Conservation (phyloP, 2,329 filamentous ascomycete genomes). For the Colletotrichum trifolii region DNA sequence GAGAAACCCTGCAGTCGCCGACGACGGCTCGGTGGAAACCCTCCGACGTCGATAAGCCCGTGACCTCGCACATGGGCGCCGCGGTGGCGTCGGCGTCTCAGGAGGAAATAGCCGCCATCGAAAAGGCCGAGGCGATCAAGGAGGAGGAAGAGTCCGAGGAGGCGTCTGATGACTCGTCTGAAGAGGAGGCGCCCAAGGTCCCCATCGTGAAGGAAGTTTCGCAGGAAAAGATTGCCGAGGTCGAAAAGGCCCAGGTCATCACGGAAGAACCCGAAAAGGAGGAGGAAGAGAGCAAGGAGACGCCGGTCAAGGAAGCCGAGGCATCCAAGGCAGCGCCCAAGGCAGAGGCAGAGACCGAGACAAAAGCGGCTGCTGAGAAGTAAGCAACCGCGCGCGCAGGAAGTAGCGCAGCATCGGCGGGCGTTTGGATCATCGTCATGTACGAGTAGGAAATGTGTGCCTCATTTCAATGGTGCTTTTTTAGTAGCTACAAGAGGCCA, state of each 20-base stretch:
- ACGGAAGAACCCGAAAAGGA: constrained; percentile 47
- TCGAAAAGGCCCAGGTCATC: constrained; percentile 42
- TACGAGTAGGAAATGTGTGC: constrained; percentile 10
- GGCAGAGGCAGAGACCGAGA: constrained; percentile 23
- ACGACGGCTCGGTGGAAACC: constrained; percentile 56
- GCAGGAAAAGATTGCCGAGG: constrained; percentile 41
- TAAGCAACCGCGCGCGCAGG: background rate
- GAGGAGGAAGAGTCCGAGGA: constrained; percentile 48
- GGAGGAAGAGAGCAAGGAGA: constrained; percentile 35
- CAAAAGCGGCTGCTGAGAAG: constrained; percentile 18
- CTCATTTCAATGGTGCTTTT: constrained; percentile 5
- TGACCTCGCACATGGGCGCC: constrained; percentile 47
- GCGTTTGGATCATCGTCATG: background rate
- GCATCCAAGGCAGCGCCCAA: constrained; percentile 26
- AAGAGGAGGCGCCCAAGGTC: constrained; percentile 40
- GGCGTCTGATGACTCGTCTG: constrained; percentile 44
- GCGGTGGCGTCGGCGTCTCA: constrained; percentile 46
- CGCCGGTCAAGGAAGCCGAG: constrained; percentile 39
- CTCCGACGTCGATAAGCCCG: constrained; percentile 37
- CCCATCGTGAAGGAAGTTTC: constrained; percentile 39
- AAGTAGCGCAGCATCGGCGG: background rate
- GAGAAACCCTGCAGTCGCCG: constrained; percentile 55
- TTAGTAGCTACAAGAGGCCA: constrained; percentile 6
- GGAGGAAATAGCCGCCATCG: constrained; percentile 53
- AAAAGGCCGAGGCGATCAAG: constrained; percentile 52